Base-by-base conservation (phyloP, 805 yeast species). In the Isabelozyma gotoi region DNA sequence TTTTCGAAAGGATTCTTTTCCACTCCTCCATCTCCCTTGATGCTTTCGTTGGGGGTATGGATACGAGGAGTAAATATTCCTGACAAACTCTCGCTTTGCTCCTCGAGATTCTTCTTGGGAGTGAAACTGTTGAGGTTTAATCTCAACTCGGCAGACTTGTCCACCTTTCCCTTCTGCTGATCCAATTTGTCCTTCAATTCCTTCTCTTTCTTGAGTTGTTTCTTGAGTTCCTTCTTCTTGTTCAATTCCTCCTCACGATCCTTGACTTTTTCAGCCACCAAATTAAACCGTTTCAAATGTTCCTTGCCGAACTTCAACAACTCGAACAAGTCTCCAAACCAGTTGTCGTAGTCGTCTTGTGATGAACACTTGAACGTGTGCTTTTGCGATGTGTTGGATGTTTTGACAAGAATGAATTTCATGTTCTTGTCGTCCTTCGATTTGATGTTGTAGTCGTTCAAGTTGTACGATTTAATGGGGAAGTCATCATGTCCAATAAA, bases 251-350 rank as follows among this genome's bases (percentile, higher is more conserved):
- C 41, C 36, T 41, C 46, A 41, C 51, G 36, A 50, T 52, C 40
- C 50, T 57, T 58, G 47, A 74, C 64, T 48, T 73, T 75, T 18
- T 67, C 67, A 54, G 67, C 76, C 29, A 67, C 76, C 56, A 62
- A 72, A 39, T 63, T 65, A 47, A 80, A 77, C 60, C 89, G 74
- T 27, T 75, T 76, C 29, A 67, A 56, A 35, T 79, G 77, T 31
- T 62, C 55, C 42, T 63, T 60, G 17, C 71, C 69, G 49, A 73
- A 78, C 38, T 71, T 66, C 24, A 77, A 68, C 49, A 83, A 62
- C 47, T 80, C 82, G 21, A 67, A 63, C 36, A 84, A 60, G 55
- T 82, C 85, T 20, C 69, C 73, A 29, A 68, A 62, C 88, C 88
- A 84, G 49, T 70, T 71, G 19, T 55, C 56, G 40, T 75, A 75